Evolutionary conservation across 1,139 yeast species (phyloP), one percentile per base, ranked within the genome.

Genomic region (Hyphopichia pseudoburtonii): DNA sequence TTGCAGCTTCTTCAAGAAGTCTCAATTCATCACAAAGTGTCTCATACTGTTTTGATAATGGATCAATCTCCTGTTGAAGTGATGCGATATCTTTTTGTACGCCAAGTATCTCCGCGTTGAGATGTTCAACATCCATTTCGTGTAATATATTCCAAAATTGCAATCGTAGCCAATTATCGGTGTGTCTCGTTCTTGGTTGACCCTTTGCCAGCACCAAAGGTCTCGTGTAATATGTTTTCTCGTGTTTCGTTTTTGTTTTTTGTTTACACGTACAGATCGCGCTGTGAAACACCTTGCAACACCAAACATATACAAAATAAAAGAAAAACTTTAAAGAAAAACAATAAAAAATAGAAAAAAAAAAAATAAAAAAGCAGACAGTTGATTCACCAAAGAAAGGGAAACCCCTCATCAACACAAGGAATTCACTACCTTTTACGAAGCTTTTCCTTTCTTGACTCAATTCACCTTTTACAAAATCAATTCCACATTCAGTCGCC

Each of bases 331-430:
- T n/a, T 19, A 17, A 16, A 18, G 24, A 18, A 18, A 30, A 11
- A 19, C 9, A 8, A n/a, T 17, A 47, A 27, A 48, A 47, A 9
- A 42, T 48, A 12, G 18, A 14, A 17, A 14, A 21, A 21, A 21
- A 21, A 21, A 21, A 21, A 21, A 21, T 10, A 21, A 21, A 7
- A 10, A 21, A 21, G 23, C 7, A 21, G 23, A 21, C n/a, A n/a
- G n/a, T n/a, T n/a, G n/a, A n/a, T n/a, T n/a, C n/a, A n/a, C n/a
- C n/a, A n/a, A n/a, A n/a, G n/a, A n/a, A n/a, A n/a, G n/a, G n/a
- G n/a, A n/a, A n/a, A n/a, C n/a, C n/a, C n/a, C n/a, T n/a, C n/a
- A n/a, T n/a, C n/a, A n/a, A n/a, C n/a, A n/a, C n/a, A n/a, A n/a
- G n/a, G n/a, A n/a, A n/a, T n/a, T n/a, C n/a, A n/a, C n/a, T n/a